Conservation (phyloP, 2,329 filamentous ascomycete species). For the Rutstroemia sp. region DNA sequence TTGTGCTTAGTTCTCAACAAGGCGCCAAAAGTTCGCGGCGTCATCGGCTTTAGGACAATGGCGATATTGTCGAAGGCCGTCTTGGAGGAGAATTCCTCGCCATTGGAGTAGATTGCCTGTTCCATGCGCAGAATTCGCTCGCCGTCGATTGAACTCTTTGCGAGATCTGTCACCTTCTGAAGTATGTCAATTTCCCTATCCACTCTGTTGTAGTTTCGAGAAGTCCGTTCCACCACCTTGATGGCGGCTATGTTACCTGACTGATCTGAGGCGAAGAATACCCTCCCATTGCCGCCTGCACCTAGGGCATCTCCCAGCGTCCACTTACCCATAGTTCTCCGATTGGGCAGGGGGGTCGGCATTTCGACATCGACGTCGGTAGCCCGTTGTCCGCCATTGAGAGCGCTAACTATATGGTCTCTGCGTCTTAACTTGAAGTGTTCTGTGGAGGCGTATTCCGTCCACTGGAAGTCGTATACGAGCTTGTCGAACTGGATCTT, state of each 20-base stretch:
- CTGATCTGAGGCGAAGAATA: not conserved
- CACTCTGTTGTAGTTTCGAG: not conserved
- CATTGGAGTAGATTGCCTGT: not conserved
- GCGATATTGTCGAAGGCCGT: not conserved
- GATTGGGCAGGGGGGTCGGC: not conserved
- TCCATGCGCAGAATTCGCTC: not conserved
- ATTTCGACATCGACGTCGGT: not conserved
- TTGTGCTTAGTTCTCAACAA: not conserved
- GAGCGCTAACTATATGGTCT: not conserved
- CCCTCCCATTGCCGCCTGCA: not conserved
- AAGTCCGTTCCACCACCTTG: not conserved
- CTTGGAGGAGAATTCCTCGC: not conserved
- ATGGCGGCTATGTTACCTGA: not conserved
- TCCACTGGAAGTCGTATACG: not conserved
- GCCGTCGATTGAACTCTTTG: not conserved
- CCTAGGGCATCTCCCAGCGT: not conserved
- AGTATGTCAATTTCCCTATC: not conserved
- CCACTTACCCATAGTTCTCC: not conserved
- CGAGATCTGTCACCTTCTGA: not conserved
- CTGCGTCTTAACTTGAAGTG: not conserved
- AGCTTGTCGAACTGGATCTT: not conserved
- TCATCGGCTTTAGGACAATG: not conserved
- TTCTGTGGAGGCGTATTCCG: not conserved
- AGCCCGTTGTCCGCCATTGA: not conserved
- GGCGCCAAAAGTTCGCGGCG: not conserved